Conservation (phyloP, 1,139 yeast genomes). For the Pneumocystis oryctolagi region DNA sequence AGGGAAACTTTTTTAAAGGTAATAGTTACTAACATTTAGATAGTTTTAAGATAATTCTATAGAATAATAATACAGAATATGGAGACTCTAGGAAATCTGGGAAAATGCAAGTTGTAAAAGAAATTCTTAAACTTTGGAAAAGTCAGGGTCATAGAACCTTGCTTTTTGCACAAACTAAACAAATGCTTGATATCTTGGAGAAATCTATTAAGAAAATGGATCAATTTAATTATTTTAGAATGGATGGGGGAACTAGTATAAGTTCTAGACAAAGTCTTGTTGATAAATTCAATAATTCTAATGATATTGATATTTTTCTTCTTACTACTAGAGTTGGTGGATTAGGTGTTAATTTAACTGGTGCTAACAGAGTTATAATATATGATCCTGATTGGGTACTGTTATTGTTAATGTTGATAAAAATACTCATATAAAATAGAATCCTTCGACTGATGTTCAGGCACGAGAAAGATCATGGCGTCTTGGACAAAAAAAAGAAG, state of each 20-base stretch:
- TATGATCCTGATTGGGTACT: constrained; percentile 83
- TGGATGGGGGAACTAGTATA: constrained; percentile 92
- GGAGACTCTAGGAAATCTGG: constrained; percentile 69
- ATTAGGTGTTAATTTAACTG: constrained; percentile 81
- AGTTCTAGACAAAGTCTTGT: constrained; percentile 61
- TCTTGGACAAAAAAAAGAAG: constrained; percentile 84
- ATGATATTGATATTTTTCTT: constrained; percentile 47
- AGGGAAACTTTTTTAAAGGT: constrained; percentile 32
- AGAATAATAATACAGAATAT: constrained; percentile 33
- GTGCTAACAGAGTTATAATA: constrained; percentile 87
- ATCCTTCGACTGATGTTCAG: constrained; percentile 92
- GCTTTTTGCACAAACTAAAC: constrained; percentile 79
- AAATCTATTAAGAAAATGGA: constrained; percentile 36
- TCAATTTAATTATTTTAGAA: constrained; percentile 46
- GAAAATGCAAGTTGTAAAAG: constrained; percentile 75
- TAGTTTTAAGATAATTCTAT: background rate
- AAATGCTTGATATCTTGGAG: constrained; percentile 81
- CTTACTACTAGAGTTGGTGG: constrained; percentile 94
- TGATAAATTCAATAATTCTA: constrained; percentile 57
- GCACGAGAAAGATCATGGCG: constrained; percentile 98
- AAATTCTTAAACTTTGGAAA: constrained; percentile 62
- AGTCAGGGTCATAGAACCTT: constrained; percentile 63
- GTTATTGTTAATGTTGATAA: background rate
- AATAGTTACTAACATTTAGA: background rate
- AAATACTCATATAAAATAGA: constrained; percentile 20